Base-by-base conservation (phyloP, 1,139 yeast species). In the Kodamaea arcana region DNA sequence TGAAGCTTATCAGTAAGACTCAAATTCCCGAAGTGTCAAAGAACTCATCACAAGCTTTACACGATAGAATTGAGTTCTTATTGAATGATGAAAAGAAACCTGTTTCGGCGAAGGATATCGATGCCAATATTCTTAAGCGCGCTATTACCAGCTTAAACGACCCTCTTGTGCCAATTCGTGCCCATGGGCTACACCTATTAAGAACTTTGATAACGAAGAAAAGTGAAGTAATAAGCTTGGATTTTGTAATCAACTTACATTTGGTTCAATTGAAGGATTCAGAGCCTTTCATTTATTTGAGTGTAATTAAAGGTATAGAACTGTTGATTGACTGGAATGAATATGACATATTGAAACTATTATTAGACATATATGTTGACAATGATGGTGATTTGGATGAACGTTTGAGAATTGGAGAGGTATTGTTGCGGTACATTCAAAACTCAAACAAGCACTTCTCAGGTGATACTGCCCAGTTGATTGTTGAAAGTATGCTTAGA, bases 201-300 rank as follows among this genome's bases (percentile, higher is more conserved):
- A 66, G 88, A 26, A 70, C 73, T 34, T 62, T 90, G 31, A 69
- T 84, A 2, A 69, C 66, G 24, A 54, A 59, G 13, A 65, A 63
- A 27, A 74, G 84, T 26, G 57, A 65, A 1, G 75, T 75, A 0
- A 56, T 88, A 4, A 56, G 78, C 0, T 36, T 75, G 9, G 75
- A 72, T 12, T 72, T 74, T 36, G 87, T 75, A 0, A 57, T 85
- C 25, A 69, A 75, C 21, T 59, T 87, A 13, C 85, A 84, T 51
- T 51, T 85, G 29, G 62, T 69, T 2, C 87, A 83, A 45, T 59
- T 92, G 33, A 72, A 73, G 35, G 95, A 87, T 48, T 72, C 78
- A 0, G 98, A 92, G 43, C 95, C 97, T 0, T 92, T 80, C 53
- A 76, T 92, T 13, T 92, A 86, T 53, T 56, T 92, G 37, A 90